Evolutionary conservation across 192 early-diverging fungal species (phyloP).

Genomic region (Rhizoclosmatium sp.): DNA sequence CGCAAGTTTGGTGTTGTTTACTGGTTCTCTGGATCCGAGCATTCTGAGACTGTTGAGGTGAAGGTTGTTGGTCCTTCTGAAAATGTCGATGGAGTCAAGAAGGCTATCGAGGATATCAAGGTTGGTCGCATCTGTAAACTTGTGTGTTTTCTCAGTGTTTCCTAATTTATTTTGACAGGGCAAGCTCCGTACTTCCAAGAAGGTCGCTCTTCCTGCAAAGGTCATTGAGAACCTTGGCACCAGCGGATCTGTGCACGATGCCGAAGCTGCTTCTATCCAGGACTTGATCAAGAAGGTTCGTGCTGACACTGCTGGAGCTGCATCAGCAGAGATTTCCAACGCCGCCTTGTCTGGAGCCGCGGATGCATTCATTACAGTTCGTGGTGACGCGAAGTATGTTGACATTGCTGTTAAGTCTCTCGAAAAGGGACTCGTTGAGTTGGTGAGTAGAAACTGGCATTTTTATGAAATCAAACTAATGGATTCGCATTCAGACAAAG

Average conservation of each 20-base stretch:
- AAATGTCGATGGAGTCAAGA: slow-evolving; percentile 31
- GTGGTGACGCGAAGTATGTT: slow-evolving; percentile 50
- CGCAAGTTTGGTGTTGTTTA: slow-evolving; percentile 43
- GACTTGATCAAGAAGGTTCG: slow-evolving; percentile 55
- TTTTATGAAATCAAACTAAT: neutral
- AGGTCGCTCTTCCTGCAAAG: slow-evolving; percentile 46
- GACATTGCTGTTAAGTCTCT: slow-evolving; percentile 23
- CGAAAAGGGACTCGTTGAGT: slow-evolving; percentile 38
- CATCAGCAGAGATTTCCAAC: slow-evolving; percentile 38
- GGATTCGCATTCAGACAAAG: slow-evolving; percentile 52
- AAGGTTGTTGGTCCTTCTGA: slow-evolving; percentile 23
- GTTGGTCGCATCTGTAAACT: neutral
- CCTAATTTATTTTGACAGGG: slow-evolving; percentile 27
- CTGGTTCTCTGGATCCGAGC: slow-evolving; percentile 37
- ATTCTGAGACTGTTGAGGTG: slow-evolving; percentile 17
- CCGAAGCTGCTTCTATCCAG: slow-evolving; percentile 44
- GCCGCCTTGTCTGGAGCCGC: slow-evolving; percentile 29
- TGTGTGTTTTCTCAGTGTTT: neutral
- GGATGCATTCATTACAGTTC: slow-evolving; percentile 39
- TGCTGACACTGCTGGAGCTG: slow-evolving; percentile 36
- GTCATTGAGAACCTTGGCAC: slow-evolving; percentile 40
- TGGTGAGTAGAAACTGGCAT: slow-evolving; percentile 30
- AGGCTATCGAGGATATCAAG: slow-evolving; percentile 39
- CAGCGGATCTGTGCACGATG: slow-evolving; percentile 32
- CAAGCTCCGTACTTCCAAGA: slow-evolving; percentile 44